Conservation (phyloP, 2,329 filamentous ascomycete species). For the Scedosporium minutisporum region DNA sequence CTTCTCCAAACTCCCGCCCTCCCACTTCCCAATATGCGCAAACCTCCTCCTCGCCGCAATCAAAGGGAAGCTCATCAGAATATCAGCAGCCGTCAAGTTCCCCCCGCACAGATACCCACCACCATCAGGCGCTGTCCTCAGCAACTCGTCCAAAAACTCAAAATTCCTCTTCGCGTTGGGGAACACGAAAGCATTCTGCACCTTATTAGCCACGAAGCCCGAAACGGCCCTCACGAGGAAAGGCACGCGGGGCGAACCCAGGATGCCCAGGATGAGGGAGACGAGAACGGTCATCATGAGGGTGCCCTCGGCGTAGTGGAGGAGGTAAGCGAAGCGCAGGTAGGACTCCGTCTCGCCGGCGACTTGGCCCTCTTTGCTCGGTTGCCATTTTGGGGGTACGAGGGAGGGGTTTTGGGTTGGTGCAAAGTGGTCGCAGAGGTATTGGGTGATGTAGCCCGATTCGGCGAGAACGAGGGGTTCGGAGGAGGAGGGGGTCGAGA, state of each 20-base stretch:
- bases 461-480: conserved; percentile 62
- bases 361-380: conserved; percentile 46
- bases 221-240: conserved; percentile 46
- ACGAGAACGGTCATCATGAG: conserved; percentile 65
- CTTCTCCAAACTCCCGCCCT: conserved; percentile 26
- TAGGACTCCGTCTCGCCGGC: conserved; percentile 53
- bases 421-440: conserved; percentile 59
- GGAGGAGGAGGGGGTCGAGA: conserved; percentile 30
- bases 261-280: conserved; percentile 43
- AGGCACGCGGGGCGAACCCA: conserved; percentile 34
- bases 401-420: conserved; percentile 23
- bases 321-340: conserved; percentile 54
- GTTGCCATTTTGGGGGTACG: conserved; percentile 44
- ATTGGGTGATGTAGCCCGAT: conserved; percentile 72
- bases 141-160: conserved; percentile 37
- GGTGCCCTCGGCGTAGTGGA: conserved; percentile 81
- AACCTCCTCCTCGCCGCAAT: conserved; percentile 32
- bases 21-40: conserved; percentile 30
- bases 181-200: conserved; percentile 24
- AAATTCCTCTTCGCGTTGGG: conserved; percentile 33
- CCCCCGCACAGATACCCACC: conserved; percentile 37
- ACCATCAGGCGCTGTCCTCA: conserved; percentile 28
- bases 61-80: conserved; percentile 43
- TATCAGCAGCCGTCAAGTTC: conserved; percentile 40
- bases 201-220: conserved; percentile 30